Evolutionary conservation across 495 filamentous ascomycete species (phyloP), one percentile per base, ranked within the genome.

Genomic region (Aspergillus ellipticus): DNA sequence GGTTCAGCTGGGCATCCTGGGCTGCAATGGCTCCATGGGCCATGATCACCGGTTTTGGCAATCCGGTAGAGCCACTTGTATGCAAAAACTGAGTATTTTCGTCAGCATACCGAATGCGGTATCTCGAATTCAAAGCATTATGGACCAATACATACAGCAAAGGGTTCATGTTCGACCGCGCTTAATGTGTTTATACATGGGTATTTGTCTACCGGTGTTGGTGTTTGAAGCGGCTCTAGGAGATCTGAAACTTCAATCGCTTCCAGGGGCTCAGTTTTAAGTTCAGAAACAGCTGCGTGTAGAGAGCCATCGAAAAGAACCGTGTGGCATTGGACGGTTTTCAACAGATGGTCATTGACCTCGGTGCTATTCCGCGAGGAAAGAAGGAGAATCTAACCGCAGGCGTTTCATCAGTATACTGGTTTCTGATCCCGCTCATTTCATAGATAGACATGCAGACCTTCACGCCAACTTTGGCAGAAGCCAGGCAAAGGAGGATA

Each of bases 11-110:
- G 3, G 21, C 22, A 28, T 55, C 55, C 21, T 22, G 28, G 2
- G 52, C 49, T 1, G 51, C 52, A 8, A 62, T 15, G 13, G 51
- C 41, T 13, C 24, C 10, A 16, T 58, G 55, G 20, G 54, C 20
- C 24, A 58, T 37, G 11, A 60, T 62, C 19, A 76, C 51, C 0
- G 72, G 74, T 49, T 74, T 74, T 0, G 72, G 73, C 22, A 72
- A 56, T 0, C 74, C 73, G 0, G 74, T 76, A 2, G 73, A 74
- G 3, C 74, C 75, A 3, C 70, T 70, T 4, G 74, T 77, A 42
- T 78, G 75, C 39, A 72, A 29, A 5, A 56, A 21, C 58, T 61
- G 26, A 20, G 8, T 24, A 42, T n/a, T n/a, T n/a, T n/a, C n/a
- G n/a, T n/a, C n/a, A n/a, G n/a, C n/a, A n/a, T n/a, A n/a, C n/a